These are phyloP conservation scores for Afroboletus lepidellus DNA, from an alignment of 1,284 basidiomycete species.

Conservation along the genomic window DNA sequence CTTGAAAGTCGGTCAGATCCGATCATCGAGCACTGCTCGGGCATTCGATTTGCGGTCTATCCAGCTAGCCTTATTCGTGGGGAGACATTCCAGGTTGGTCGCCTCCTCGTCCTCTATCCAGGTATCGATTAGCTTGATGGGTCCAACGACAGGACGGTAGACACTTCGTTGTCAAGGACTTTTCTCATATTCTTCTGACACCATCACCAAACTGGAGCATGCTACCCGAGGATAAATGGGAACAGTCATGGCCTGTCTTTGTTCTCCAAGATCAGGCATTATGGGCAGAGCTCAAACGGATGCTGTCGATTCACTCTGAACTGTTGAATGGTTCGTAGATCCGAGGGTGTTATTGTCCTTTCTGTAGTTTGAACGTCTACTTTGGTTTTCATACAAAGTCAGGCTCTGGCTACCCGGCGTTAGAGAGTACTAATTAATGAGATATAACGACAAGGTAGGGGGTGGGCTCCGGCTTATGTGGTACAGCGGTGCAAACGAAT, in stretches of 20 bases:
- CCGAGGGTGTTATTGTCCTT: neutral
- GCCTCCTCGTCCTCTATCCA: neutral
- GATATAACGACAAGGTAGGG: neutral
- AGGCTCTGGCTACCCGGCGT: no score
- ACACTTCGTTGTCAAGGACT: slow-evolving; percentile 63
- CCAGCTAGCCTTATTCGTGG: slow-evolving; percentile 38
- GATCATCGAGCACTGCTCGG: slow-evolving; percentile 69
- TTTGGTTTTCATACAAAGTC: no score
- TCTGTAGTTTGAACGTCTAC: no score
- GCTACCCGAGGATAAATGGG: slow-evolving; percentile 22
- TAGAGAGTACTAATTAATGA: neutral
- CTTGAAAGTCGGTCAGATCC: slow-evolving; percentile 67
- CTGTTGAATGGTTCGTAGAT: neutral
- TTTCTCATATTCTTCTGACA: slow-evolving; percentile 69
- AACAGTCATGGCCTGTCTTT: slow-evolving; percentile 26
- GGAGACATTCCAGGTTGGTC: slow-evolving; percentile 20
- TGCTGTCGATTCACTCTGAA: slow-evolving; percentile 13
- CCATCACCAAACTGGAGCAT: slow-evolving; percentile 74
- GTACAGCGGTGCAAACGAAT: slow-evolving; percentile 21
- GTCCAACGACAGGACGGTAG: slow-evolving; percentile 12
- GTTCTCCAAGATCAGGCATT: slow-evolving; percentile 17
- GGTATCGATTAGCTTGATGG: neutral
- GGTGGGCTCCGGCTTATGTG: slow-evolving; percentile 7
- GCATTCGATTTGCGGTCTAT: slow-evolving; percentile 60
- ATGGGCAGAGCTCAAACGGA: slow-evolving; percentile 14